Evolutionary conservation across 2,329 filamentous ascomycete species (phyloP), one percentile per base, ranked within the genome.

Genomic region (Fusarium oxysporum): DNA sequence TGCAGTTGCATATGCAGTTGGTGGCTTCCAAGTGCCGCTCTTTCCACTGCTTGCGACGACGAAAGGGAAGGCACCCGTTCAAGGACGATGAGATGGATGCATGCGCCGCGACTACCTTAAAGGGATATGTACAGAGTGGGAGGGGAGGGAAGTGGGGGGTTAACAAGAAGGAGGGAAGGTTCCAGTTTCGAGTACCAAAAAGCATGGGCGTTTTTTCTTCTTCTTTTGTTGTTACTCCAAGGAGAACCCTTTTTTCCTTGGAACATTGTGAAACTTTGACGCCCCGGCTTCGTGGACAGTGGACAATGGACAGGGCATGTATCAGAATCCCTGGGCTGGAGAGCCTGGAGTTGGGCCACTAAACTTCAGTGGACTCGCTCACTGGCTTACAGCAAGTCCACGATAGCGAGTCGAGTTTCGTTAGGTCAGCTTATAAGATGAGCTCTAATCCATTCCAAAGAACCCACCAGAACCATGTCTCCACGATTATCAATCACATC

Each of bases 231-330:
- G 19, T 37, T 67, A 60, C 17, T 44, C 9, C 32, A 51, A 19
- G n/a, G 12, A 33, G 41, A 40, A 43, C 48, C 48, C 64, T n/a
- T 56, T 65, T 56, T 68, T 35, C 51, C 68, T 65, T 62, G 59
- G 53, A 59, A 57, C 60, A 58, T 51, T 53, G 56, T 67, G 65
- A 72, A 72, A 72, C 70, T 73, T 61, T 72, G 60, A 65, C 66
- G 70, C 70, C 70, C 64, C 40, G 17, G 65, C 45, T 70, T 47
- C 33, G 33, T 50, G 55, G 63, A 57, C 62, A 60, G 41, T 33
- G 53, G 53, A 25, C 38, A 45, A 25, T 56, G 53, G 54, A 54
- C 67, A 59, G 58, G 69, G 70, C 60, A 61, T 65, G 68, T 70
- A 65, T 65, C 65, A 70, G 50, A 60, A 70, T 61, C 65, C 62